phyloP scores from a whole-genome alignment of 805 yeast species.

The Tetrapisispora fleetii region DNA sequence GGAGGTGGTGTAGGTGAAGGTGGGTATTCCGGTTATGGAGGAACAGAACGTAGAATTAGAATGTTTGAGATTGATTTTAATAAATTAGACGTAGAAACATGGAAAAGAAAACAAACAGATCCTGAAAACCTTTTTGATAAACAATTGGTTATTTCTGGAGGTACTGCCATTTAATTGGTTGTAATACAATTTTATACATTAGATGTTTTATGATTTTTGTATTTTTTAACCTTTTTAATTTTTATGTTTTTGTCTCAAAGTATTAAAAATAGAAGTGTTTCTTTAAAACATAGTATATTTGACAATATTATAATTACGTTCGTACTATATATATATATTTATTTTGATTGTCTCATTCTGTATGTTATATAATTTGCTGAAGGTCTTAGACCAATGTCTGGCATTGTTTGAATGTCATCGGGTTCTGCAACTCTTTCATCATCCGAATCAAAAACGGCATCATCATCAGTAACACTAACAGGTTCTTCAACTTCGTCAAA shows the following conservation, averaged over 20 bases:
- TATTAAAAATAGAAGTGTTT: no score
- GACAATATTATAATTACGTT: no score
- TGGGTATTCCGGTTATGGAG: conserved; percentile 91
- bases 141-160: background rate
- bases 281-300: no score
- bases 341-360: conserved; percentile 26
- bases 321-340: background rate
- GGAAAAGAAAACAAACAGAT: conserved; percentile 63
- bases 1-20: conserved; percentile 95
- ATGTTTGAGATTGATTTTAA: conserved; percentile 54
- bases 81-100: conserved; percentile 38
- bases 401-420: conserved; percentile 14
- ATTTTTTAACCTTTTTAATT: background rate
- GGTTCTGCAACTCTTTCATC: conserved; percentile 15
- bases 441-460: conserved; percentile 6
- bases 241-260: background rate
- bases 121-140: conserved; percentile 39
- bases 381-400: conserved; percentile 39
- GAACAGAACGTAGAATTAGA: conserved; percentile 71
- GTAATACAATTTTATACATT: background rate
- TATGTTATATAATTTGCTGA: conserved; percentile 66
- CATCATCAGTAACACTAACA: conserved; percentile 2
- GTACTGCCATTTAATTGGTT: background rate
- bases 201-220: no score
- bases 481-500: conserved; percentile 21